These are phyloP conservation scores for Xanthoparmelia taractica DNA, from an alignment of 495 filamentous ascomycete species.

Conservation along the genomic window DNA sequence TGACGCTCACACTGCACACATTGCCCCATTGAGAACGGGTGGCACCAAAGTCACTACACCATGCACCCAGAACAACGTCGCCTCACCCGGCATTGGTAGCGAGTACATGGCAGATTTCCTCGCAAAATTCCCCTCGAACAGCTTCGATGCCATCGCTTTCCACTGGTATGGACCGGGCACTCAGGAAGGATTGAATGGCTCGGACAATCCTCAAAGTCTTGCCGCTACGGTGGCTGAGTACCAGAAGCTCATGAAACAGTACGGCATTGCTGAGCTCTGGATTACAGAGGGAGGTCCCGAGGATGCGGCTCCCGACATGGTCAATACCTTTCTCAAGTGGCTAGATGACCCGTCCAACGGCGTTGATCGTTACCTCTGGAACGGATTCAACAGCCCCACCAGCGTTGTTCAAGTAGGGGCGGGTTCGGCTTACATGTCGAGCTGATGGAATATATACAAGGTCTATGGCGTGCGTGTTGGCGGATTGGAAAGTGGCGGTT, in stretches of 20 bases:
- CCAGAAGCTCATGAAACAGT: constrained; percentile 35
- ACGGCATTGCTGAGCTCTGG: constrained; percentile 57
- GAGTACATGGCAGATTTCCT: constrained; percentile 17
- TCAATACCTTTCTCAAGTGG: constrained; percentile 49
- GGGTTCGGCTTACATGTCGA: constrained; percentile 14
- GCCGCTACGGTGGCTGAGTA: constrained; percentile 50
- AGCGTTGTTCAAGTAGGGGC: constrained; percentile 4
- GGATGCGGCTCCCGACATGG: constrained; percentile 39
- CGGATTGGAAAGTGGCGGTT: constrained; percentile 10
- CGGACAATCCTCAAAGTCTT: constrained; percentile 41
- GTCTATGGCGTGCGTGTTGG: not conserved
- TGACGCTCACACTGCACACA: not conserved
- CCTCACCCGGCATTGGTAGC: constrained; percentile 2
- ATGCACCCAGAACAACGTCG: constrained; percentile 11
- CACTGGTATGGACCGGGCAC: constrained; percentile 32
- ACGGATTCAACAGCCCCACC: constrained; percentile 31
- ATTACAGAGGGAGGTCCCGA: constrained; percentile 55
- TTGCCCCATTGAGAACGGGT: not conserved
- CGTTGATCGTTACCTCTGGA: constrained; percentile 73
- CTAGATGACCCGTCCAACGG: constrained; percentile 49
- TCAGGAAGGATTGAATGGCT: constrained; percentile 2
- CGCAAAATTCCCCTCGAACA: constrained; percentile 3
- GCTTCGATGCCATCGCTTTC: constrained; percentile 19
- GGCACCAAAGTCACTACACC: constrained; percentile 13
- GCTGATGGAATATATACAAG: not conserved